These are phyloP conservation scores for Ambrosia artemisiifolia DNA, from an alignment of 129 eudicot species.

Conservation along the genomic window DNA sequence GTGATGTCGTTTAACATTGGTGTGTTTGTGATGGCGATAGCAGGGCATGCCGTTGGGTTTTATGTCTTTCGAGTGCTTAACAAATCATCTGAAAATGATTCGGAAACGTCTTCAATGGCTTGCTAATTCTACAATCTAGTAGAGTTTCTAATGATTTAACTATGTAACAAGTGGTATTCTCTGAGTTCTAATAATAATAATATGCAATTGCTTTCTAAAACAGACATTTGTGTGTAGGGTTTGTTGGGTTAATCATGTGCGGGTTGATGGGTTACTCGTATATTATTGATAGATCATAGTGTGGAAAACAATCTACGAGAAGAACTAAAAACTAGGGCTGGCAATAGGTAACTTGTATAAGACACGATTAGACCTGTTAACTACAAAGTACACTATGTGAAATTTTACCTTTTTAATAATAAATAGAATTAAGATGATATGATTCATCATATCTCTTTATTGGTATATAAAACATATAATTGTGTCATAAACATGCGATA, in stretches of 20 bases:
- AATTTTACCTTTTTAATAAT: too few species aligned
- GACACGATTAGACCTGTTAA: too few species aligned
- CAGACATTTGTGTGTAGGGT: too few species aligned
- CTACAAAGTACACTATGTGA: too few species aligned
- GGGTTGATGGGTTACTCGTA: not conserved
- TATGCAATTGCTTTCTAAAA: not conserved
- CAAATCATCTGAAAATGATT: conserved; percentile 26
- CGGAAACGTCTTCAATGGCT: conserved; percentile 44
- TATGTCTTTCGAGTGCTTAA: conserved; percentile 46
- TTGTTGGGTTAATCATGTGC: not conserved
- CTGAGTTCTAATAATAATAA: not conserved
- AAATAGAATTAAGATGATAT: too few species aligned
- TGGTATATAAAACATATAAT: too few species aligned
- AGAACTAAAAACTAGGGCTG: too few species aligned
- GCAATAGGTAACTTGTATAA: too few species aligned
- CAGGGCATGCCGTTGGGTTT: conserved; percentile 69
- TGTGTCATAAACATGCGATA: too few species aligned
- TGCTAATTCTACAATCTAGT: conserved; percentile 14
- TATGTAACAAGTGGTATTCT: conserved; percentile 12
- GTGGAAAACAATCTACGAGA: too few species aligned
- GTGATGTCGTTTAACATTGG: conserved; percentile 79
- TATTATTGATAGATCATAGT: too few species aligned
- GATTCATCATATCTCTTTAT: too few species aligned
- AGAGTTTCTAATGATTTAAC: conserved; percentile 1
- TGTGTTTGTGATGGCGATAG: conserved; percentile 54